Conservation (phyloP, 192 early-diverging fungal genomes). For the Backusella sp. region DNA sequence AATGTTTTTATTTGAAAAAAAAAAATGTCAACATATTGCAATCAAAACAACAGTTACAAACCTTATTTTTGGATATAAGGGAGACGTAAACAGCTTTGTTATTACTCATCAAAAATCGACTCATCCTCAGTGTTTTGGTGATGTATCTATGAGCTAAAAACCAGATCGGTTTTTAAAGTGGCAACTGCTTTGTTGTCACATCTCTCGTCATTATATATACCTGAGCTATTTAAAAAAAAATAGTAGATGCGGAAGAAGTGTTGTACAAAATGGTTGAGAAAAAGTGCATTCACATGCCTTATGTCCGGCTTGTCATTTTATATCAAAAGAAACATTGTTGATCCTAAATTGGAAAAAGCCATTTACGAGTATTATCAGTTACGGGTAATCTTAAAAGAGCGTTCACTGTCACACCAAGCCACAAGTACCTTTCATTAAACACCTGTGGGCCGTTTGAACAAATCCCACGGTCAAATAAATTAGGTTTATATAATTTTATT, state of each 20-base stretch:
- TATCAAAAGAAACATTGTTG: not conserved
- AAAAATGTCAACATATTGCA: too few species aligned
- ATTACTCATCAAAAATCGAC: not conserved
- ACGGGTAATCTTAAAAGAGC: not conserved
- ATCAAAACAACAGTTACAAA: too few species aligned
- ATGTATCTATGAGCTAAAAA: not conserved
- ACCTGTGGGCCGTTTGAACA: not conserved
- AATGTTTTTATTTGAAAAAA: not conserved
- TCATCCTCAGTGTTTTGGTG: not conserved
- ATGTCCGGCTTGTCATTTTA: not conserved
- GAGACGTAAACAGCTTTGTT: not conserved
- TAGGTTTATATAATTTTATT: not conserved
- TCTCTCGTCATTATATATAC: not conserved
- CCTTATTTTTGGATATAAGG: not conserved
- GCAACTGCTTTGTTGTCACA: not conserved
- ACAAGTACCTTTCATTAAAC: not conserved
- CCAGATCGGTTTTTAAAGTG: not conserved
- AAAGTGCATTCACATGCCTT: not conserved
- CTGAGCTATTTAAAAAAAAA: not conserved
- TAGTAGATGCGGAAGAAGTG: not conserved
- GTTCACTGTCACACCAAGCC: conserved; percentile 7
- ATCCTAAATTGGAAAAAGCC: not conserved
- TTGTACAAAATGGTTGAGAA: not conserved
- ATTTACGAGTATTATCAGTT: not conserved
- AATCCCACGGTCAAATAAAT: conserved; percentile 14